phyloP scores from a whole-genome alignment of 176 grass and related monocot species.

The Aegilops umbellulata region DNA sequence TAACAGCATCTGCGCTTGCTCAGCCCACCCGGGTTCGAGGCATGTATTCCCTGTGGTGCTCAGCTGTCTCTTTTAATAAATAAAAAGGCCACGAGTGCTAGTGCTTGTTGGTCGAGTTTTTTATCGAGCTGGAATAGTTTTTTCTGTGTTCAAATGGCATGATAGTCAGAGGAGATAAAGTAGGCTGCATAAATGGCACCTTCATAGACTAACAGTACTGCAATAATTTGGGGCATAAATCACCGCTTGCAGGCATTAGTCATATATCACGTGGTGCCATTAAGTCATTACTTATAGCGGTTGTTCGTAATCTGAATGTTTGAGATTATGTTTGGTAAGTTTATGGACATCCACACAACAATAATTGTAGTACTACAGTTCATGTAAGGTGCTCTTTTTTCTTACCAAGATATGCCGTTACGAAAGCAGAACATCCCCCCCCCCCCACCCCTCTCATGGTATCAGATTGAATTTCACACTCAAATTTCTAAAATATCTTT shows the following conservation, averaged over 20 bases:
- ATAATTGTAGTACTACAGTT: background rate
- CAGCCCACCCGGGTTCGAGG: background rate
- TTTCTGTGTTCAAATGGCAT: background rate
- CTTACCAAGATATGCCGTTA: too few relatives aligned
- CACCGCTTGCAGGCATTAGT: background rate
- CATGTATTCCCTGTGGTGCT: background rate
- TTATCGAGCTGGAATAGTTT: background rate
- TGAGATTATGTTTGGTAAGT: background rate
- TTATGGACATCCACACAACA: background rate
- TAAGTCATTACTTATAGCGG: background rate
- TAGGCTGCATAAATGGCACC: background rate
- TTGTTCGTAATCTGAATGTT: background rate
- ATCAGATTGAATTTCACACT: background rate
- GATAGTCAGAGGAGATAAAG: background rate
- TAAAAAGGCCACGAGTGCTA: background rate
- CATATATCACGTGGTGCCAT: background rate
- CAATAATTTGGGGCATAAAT: background rate
- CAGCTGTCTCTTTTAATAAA: background rate
- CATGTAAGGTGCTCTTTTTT: too few relatives aligned
- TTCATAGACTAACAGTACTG: background rate
- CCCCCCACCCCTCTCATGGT: too few relatives aligned
- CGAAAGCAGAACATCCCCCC: too few relatives aligned
- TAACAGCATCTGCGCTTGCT: background rate
- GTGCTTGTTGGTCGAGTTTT: background rate
- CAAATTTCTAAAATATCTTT: background rate